Conservation (phyloP, 164 flowering plant species). For the Tinospora cordifolia region DNA sequence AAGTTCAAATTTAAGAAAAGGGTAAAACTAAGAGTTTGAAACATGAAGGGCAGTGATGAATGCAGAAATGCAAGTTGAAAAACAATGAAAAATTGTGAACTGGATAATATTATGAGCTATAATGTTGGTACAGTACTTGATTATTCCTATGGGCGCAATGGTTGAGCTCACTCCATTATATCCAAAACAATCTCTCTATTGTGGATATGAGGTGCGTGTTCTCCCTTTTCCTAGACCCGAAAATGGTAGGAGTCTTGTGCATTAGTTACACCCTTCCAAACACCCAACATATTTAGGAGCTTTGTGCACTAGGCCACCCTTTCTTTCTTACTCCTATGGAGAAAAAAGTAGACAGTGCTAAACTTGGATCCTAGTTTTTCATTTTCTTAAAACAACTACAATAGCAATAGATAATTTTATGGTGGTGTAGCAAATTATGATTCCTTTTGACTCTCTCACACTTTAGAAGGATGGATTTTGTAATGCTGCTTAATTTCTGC, state of each 20-base stretch:
- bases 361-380: neutral
- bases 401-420: neutral
- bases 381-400: neutral
- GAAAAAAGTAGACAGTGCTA: neutral
- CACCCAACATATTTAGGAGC: no score
- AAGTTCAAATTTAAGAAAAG: neutral
- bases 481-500: slow-evolving; percentile 6
- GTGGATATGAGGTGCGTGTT: no score
- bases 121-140: neutral
- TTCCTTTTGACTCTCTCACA: neutral
- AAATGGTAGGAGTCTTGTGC: no score
- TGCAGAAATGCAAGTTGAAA: neutral
- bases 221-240: no score
- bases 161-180: no score
- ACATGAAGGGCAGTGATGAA: neutral
- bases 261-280: no score
- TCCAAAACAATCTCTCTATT: no score
- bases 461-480: neutral
- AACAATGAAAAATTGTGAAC: neutral
- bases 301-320: no score
- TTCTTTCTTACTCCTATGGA: neutral
- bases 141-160: neutral
- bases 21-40: neutral
- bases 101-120: neutral
- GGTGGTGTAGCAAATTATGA: neutral